Base-by-base conservation (phyloP, 164 flowering plant genomes). In the Cinnamomum chago region DNA sequence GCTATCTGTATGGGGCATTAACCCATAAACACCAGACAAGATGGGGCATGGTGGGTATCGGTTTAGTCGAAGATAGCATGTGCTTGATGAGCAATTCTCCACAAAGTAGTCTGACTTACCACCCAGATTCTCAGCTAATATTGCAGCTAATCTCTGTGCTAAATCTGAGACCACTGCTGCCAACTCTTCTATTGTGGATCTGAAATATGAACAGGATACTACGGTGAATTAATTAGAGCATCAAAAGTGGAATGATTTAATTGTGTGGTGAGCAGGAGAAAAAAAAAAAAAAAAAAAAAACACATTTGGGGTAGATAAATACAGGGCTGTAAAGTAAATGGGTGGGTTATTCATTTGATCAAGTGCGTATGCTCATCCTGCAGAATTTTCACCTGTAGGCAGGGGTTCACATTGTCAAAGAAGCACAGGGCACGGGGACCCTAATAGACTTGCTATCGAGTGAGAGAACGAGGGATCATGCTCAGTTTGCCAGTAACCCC, bases 1-100 rank as follows among this genome's bases (percentile, higher is more conserved):
- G 33, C 91, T 92, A 17, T 93, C 98, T 0, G 98, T 93, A 80
- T 93, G 98, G 3, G 97, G 95, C 90, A 88, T 86, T 50, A 93
- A 72, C 5, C 98, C 98, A 27, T 79, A 82, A 10, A 93, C 76
- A 4, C 83, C 79, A 0, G 81, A 71, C 3, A 88, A 80, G 0
- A 84, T 67, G 1, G 97, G 90, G 30, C 98, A 93, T 28, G 90
- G 88, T 0, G 94, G 98, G 70, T 93, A 93, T 73, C 95, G 80
- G 79, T 93, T 93, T 84, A 93, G 72, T 50, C 98, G 84, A 24
- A 93, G 86, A 74, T 89, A 92, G 71, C 95, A 90, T 11, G 94
- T 84, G 76, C 80, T 84, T 1, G 88, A 80, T 66, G 82, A 51
- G 65, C 97, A 92, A 50, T 83, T 87, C 65, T 92, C 88, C 62